Evolutionary conservation across 441 rosid genomes (phyloP), one percentile per base, ranked within the genome.

Genomic region (Jatropha podagrica): DNA sequence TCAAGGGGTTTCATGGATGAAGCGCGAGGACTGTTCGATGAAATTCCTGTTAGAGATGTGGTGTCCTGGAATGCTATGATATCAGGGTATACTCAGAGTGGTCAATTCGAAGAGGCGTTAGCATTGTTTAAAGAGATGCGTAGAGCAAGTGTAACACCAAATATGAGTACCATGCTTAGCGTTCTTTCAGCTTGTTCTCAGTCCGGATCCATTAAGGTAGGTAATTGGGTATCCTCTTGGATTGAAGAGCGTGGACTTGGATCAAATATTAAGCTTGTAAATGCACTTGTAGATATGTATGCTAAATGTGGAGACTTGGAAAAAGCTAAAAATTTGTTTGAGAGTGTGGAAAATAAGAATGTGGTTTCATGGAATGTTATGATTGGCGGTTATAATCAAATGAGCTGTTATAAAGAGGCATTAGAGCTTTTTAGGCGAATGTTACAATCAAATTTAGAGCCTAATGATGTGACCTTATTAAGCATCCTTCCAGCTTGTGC

Each of bases 31-130:
- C 62, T 88, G 79, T 90, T 90, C 49, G 90, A 92, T 81, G 88
- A 83, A 81, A 92, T 92, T 69, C 87, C 86, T 14, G 72, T 74
- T 0, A 88, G 83, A 80, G 96, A 91, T 63, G 88, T 82, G 7
- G 91, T 89, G 56, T 85, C 94, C 0, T 92, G 93, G 97, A 92
- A 91, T 76, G 91, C 94, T 10, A 81, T 92, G 88, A 89, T 92
- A 51, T 78, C 89, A 3, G 97, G 92, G 40, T 83, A 83, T 72
- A 65, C 75, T 37, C 81, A 74, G 69, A 61, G 76, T 48, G 88
- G 88, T 67, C 81, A 62, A 52, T 77, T 71, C 69, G 79, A 80
- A 68, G 84, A 87, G 52, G 88, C 87, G 27, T 65, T 89, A 51
- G 82, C 63, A 17, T 74, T 86, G 27, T 84, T 85, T 76, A 69